Conservation (phyloP, 2,329 filamentous ascomycete species). For the Plenodomus biglobosus region DNA sequence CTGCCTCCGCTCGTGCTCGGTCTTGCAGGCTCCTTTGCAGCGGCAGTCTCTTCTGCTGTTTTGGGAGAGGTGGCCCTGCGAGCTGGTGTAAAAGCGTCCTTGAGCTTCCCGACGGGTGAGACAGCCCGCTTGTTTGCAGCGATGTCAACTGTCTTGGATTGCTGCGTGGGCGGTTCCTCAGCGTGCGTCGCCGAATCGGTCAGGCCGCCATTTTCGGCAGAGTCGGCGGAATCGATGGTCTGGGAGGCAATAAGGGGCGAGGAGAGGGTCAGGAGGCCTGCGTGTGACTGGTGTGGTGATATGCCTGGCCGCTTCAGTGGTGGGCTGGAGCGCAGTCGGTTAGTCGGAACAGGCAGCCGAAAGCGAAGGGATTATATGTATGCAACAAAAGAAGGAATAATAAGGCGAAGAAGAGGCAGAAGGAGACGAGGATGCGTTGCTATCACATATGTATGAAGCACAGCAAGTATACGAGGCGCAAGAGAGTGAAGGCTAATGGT, state of each 20-base stretch:
- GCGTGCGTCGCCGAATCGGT: conserved; percentile 36
- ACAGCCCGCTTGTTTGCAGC: conserved; percentile 57
- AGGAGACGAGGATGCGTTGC: conserved; percentile 1
- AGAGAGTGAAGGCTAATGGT: conserved; percentile 11
- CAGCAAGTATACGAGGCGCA: too few species aligned
- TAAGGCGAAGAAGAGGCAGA: too few species aligned
- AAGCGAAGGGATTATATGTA: conserved; percentile 16
- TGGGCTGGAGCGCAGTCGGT: conserved; percentile 34
- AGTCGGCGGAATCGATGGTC: conserved; percentile 39
- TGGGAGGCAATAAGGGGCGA: conserved; percentile 50
- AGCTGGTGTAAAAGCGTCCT: conserved; percentile 64
- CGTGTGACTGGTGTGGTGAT: conserved; percentile 53
- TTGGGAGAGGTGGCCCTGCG: conserved; percentile 36
- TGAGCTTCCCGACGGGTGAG: conserved; percentile 71
- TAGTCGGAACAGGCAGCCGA: conserved; percentile 26
- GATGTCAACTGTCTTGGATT: conserved; percentile 40
- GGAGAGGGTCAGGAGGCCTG: conserved; percentile 53
- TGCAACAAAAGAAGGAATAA: conserved; percentile 16
- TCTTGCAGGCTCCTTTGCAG: conserved; percentile 47
- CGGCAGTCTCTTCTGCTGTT: conserved; percentile 34
- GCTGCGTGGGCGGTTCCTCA: conserved; percentile 29
- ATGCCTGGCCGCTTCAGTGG: conserved; percentile 43
- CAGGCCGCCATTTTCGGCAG: conserved; percentile 23
- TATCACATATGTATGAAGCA: too few species aligned
- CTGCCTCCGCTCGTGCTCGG: conserved; percentile 46